A percentile compares a stretch with the other conserved stretches of the same genome.
phyloP scores from a whole-genome alignment of 2,329 filamentous ascomycete genomes.

The Pseudomassariella vexata region DNA sequence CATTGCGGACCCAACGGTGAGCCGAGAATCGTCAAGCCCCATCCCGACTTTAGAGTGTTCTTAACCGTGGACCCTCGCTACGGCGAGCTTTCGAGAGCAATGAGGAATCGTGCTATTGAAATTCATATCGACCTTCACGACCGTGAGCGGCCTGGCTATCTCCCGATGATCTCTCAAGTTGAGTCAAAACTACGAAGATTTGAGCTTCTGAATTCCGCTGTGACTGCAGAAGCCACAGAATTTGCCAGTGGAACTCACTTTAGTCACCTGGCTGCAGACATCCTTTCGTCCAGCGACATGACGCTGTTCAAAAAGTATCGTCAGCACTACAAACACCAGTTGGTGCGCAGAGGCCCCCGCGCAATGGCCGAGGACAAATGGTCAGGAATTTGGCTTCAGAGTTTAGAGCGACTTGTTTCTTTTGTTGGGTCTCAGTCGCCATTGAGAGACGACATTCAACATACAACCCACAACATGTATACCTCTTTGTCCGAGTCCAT shows the following conservation, averaged over 20 bases:
- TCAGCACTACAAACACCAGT: conserved; percentile 7
- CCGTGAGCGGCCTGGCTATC: conserved; percentile 23
- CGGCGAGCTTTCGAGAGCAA: conserved; percentile 89
- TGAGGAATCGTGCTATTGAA: conserved; percentile 92
- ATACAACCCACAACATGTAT: conserved; percentile 31
- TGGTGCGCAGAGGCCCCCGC: neutral
- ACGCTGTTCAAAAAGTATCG: conserved; percentile 26
- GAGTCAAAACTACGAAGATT: conserved; percentile 46
- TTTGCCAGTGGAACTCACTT: conserved; percentile 17
- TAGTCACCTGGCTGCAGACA: conserved; percentile 35
- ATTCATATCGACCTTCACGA: conserved; percentile 61
- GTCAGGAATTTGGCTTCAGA: neutral
- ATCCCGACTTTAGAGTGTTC: conserved; percentile 86
- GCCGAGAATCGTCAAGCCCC: conserved; percentile 72
- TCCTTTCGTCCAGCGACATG: conserved; percentile 41
- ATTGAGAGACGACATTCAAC: conserved; percentile 24
- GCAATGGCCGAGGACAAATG: neutral
- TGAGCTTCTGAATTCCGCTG: conserved; percentile 27
- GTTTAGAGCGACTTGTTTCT: conserved; percentile 11
- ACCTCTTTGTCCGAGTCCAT: conserved; percentile 20
- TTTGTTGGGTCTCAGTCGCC: conserved; percentile 19
- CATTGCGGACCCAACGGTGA: conserved; percentile 79
- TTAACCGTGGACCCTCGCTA: conserved; percentile 88
- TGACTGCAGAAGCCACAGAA: conserved; percentile 20
- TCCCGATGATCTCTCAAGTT: conserved; percentile 36